Base-by-base conservation (phyloP, 2,329 filamentous ascomycete genomes). In the Lasiodiplodia citricola region DNA sequence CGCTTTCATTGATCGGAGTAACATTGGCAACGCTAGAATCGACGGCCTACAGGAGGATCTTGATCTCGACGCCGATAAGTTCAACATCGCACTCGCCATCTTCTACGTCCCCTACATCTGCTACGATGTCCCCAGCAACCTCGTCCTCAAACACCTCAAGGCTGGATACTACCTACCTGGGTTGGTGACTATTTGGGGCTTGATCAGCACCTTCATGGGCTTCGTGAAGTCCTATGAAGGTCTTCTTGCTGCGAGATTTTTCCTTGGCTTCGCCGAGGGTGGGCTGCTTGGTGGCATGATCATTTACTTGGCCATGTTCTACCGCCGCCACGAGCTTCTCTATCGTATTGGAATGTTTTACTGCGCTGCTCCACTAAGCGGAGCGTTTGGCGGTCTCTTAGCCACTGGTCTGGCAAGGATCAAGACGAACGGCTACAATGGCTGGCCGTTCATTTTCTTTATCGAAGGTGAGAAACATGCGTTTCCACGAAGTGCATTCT, bases 1-100 rank as follows among this genome's bases (percentile, higher is more conserved):
- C n/a, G 80, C 82, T 8, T 84, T 84, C 75, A 83, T 85, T 68
- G 83, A 84, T 71, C 75, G 82, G 28, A 76, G 73, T 67, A 80
- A 80, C 67, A 77, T 80, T 54, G 80, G 82, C 44, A 83, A 83
- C 60, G 82, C 82, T 0, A 77, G 79, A 47, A 80, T 83, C 63
- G 80, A 81, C 23, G 81, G 82, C 35, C 74, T 83, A 0, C 72
- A 75, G 11, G 73, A 75, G 1, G 79, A 83, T n/a, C 75, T 83
- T 21, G 50, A 77, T 2, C 78, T 83, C 16, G 75, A 75, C 18
- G 78, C 77, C 13, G 77, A 80, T 65, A 78, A 79, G 21, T 83
- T 80, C 77, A 83, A 83, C 68, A 74, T 81, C 38, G 79, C 80
- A 0, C 75, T 83, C 2, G 77, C 80, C 8, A 79, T 84, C 51